phyloP scores from a whole-genome alignment of 345 rosid species.

The Microcos paniculata region DNA sequence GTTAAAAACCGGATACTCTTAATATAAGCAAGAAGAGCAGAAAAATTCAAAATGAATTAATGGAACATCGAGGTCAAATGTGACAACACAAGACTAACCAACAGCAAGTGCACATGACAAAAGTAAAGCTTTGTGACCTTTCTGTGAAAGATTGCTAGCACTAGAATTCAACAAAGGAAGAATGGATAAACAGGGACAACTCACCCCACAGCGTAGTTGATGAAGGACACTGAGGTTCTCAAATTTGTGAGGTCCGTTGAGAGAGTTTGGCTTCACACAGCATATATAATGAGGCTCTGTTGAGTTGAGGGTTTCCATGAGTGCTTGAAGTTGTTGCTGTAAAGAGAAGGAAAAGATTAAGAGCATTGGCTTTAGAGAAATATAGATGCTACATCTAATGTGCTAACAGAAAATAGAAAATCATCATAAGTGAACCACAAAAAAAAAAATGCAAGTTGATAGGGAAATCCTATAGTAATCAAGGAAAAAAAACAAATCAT shows the following conservation, averaged over 20 bases:
- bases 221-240: constrained; percentile 84
- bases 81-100: background rate
- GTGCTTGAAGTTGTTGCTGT: constrained; percentile 99
- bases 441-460: background rate
- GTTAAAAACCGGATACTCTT: too few species aligned
- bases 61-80: background rate
- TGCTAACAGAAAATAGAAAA: background rate
- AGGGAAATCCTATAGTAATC: background rate
- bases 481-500: constrained; percentile 4
- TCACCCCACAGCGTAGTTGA: constrained; percentile 96
- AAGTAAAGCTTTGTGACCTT: background rate
- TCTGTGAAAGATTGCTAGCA: background rate
- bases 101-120: background rate
- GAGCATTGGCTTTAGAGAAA: constrained; percentile 14
- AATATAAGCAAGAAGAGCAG: background rate
- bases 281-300: constrained; percentile 99
- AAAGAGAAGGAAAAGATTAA: constrained; percentile 22
- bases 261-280: constrained; percentile 96
- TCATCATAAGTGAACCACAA: too few species aligned
- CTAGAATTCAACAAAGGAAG: background rate
- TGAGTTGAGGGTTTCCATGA: constrained; percentile 90
- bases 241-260: constrained; percentile 82
- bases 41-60: background rate
- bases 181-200: constrained; percentile 28
- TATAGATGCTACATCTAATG: background rate